Conservation (phyloP, 2,329 filamentous ascomycete species). For the Fusarium nygamai region DNA sequence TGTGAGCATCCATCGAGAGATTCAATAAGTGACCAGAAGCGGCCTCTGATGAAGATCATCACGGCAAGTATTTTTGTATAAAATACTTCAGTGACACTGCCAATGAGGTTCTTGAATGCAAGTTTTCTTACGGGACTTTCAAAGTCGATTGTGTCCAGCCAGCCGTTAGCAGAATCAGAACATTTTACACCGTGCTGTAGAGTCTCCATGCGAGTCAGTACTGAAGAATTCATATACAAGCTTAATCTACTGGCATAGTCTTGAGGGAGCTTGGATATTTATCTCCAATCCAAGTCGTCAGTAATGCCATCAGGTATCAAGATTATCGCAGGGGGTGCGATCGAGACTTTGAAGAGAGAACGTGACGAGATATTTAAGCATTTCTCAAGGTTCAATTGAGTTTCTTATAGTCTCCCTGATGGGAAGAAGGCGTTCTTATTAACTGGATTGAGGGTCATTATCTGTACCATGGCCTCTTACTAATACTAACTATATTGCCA, state of each 20-base stretch:
- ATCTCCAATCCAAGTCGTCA: background rate
- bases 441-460: background rate
- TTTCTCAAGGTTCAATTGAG: background rate
- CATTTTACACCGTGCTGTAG: constrained; percentile 44
- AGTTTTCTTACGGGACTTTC: constrained; percentile 38
- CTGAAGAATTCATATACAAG: background rate
- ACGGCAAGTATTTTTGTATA: constrained; percentile 46
- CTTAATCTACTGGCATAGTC: constrained; percentile 34
- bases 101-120: constrained; percentile 43
- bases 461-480: background rate
- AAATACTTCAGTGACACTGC: constrained; percentile 46
- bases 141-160: constrained; percentile 48
- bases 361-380: background rate
- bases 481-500: background rate
- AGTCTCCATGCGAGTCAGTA: background rate
- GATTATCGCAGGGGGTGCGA: background rate
- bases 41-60: constrained; percentile 32
- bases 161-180: constrained; percentile 48
- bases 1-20: constrained; percentile 5
- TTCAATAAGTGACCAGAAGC: background rate
- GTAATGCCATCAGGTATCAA: background rate
- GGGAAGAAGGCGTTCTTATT: background rate
- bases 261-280: constrained; percentile 34
- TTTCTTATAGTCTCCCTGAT: background rate
- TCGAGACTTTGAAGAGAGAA: background rate